Evolutionary conservation across 2,329 filamentous ascomycete genomes (phyloP), one percentile per base, ranked within the genome.

Genomic region (Fusarium coffeatum): DNA sequence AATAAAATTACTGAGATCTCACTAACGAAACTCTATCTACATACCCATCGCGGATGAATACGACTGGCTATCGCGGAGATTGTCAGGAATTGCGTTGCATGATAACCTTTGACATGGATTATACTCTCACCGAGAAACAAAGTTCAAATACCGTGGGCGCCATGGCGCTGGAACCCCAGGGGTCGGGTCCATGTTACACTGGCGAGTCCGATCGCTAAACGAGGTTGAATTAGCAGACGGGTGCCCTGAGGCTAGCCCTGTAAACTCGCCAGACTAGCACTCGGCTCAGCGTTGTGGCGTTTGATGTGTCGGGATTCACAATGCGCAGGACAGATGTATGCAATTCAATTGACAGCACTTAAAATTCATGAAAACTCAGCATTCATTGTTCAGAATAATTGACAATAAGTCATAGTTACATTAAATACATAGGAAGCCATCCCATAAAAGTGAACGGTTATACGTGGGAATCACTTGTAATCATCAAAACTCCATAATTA

Each of bases 401-500:
- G 59, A 18, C 23, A 32, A 30, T 32, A 12, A 64, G 63, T 68
- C 59, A 18, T 28, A 5, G 25, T 12, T 64, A 18, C 11, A 71
- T 71, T 70, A 71, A 65, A 34, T 61, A 66, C 62, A 16, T 68
- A 64, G 16, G 46, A 60, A 57, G 47, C 55, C 48, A 48, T 55
- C 58, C 59, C 55, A 23, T 28, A 40, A 30, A 23, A 34, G 23
- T 23, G 34, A 46, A 50, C n/a, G 50, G 18, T 37, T 37, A n/a
- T 37, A n/a, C 10, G 18, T 37, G 63, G 63, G 63, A 66, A 66
- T 66, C 63, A 61, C 63, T 66, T 66, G 27, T 66, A 51, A 51
- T 55, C 50, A 71, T 58, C 64, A 70, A 69, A 71, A 53, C 68
- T 68, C 68, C 63, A 45, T 59, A 45, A 55, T 27, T 27, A 66